Evolutionary conservation across 768 basidiomycete species (phyloP), one percentile per base, ranked within the genome.

Genomic region (Postia placenta): DNA sequence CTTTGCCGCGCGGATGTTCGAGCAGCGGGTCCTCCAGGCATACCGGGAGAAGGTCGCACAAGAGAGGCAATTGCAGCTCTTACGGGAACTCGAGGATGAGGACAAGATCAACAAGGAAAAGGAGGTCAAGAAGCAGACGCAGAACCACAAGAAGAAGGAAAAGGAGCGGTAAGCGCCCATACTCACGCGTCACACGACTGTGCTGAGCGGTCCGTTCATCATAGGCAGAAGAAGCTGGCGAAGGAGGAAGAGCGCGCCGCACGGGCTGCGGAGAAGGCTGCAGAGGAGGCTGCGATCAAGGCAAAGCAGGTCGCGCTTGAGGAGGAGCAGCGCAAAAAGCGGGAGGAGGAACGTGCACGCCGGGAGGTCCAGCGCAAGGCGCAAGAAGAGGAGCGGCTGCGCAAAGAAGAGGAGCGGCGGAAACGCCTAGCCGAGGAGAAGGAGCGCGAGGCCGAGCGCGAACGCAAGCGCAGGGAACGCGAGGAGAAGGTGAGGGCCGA

Each of bases 1-100:
- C 68, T 99, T 99, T 60, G 96, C 96, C 14, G 96, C 96, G 37
- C 83, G 96, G 47, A 96, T 98, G 94, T 98, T 99, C 66, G 96
- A 99, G 70, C 95, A 97, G 68, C 85, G 96, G 20, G 96, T 98
- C 33, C 80, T 96, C 47, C 87, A 92, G 60, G 92, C 95, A 12
- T 98, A 95, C 63, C 87, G 95, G 30, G 95, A 98, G 70, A 86
- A 90, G 67, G 91, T 98, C 15, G 95, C 96, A 11, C 92, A 95
- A 64, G 94, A 95, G 68, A 82, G 92, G 56, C 94, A 97, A 66
- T 71, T 87, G 52, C 94, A 97, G 58, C 76, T 99, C 19, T 74
- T 99, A 49, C 83, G 90, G 25, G 96, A 98, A 64, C 80, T 99
- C 12, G 95, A 96, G 66, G 93, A 94, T 58, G 96, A 98, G 70